A percentile compares a stretch with the other conserved stretches of the same genome.
Evolutionary conservation across 176 grass and related monocot species (phyloP).

Genomic region (Carex pumila): DNA sequence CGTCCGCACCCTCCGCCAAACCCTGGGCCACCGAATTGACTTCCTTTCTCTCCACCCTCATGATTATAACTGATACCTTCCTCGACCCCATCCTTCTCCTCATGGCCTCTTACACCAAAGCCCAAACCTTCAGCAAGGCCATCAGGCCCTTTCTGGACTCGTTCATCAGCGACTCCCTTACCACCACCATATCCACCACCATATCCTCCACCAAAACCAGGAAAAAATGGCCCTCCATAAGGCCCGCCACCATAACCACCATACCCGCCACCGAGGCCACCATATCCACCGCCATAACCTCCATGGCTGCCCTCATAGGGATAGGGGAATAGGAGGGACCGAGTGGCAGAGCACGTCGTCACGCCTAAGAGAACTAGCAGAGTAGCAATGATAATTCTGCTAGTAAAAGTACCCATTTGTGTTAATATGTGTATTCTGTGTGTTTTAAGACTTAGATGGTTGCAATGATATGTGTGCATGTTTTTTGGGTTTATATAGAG

Average conservation of each 20-base stretch:
- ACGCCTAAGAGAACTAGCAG: conserved; percentile 27
- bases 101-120: background rate
- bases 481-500: conserved; percentile 17
- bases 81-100: background rate
- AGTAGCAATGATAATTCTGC: conserved; percentile 13
- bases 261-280: background rate
- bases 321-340: conserved; percentile 12
- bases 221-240: too few relatives aligned
- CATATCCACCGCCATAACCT: background rate
- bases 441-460: background rate
- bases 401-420: conserved; percentile 22
- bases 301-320: background rate
- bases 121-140: background rate
- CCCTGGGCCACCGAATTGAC: background rate
- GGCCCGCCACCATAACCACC: conserved; percentile 1
- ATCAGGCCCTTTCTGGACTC: background rate
- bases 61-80: background rate
- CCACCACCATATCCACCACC: conserved; percentile 11
- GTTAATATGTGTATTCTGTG: background rate
- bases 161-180: background rate
- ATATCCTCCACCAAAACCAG: conserved; percentile 9
- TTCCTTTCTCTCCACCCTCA: conserved; percentile 6
- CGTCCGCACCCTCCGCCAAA: background rate
- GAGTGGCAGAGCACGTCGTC: conserved; percentile 25
- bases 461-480: conserved; percentile 7